Base-by-base conservation (phyloP, 345 rosid genomes). In the Dipteronia sinensis region DNA sequence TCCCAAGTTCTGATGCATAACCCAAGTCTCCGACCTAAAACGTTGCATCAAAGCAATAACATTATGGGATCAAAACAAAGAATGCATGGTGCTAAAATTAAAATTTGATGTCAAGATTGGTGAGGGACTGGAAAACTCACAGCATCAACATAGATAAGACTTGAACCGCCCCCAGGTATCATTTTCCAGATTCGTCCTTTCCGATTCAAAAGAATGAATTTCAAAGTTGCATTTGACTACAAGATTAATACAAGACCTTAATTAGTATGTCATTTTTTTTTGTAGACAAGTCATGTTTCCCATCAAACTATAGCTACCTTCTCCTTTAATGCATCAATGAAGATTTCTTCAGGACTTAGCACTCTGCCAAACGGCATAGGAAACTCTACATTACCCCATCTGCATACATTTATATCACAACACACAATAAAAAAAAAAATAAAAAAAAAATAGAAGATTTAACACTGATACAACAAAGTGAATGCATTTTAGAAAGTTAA, bases 161-260 rank as follows among this genome's bases (percentile, higher is more conserved):
- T 94, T 66, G 98, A 98, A 80, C 97, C 95, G 25, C 98, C 98
- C 70, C 98, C 98, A 79, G 98, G 98, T 59, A 94, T 98, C 98
- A 93, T 94, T 1, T 95, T 94, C 98, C 98, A 94, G 69, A 93
- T 93, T 42, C 94, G 91, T 69, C 98, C 98, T 82, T 90, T 93
- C n/a, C 93, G 90, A 76, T 94, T 94, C 90, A 94, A 81, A 72
- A 94, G 90, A 23, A 97, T 94, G 83, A 95, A 95, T 78, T 93
- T 93, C 86, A 95, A 82, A 76, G 98, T 93, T 65, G 98, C 90
- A 83, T 95, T 93, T 46, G 98, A 93, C 98, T 95, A 90, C 73
- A 75, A 65, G 44, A 78, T 38, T 6, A 73, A 72, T 64, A 71
- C 53, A 78, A 42, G 46, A 42, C 46, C 46, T 47, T 49, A 49